Base-by-base conservation (phyloP, 805 yeast species). In the Scheffersomyces ergatensis region DNA sequence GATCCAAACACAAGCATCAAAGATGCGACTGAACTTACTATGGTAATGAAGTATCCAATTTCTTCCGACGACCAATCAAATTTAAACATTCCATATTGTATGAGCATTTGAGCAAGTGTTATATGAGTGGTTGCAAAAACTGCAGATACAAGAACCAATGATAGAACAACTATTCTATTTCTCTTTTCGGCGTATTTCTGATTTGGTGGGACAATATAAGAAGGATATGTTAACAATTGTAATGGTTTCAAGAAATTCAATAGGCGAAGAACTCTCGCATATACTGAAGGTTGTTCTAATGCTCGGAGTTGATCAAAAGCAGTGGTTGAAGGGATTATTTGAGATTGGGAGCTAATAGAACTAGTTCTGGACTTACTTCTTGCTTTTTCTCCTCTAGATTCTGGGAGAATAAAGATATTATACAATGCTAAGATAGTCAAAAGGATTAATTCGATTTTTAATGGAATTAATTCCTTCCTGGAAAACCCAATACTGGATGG, bases 311-410 rank as follows among this genome's bases (percentile, higher is more conserved):
- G 42, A 5, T 23, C n/a, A 6, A 34, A 21, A 17, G 39, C 37
- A 13, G 12, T 20, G 14, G 18, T n/a, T 4, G 39, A 36, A 4
- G 18, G 16, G 16, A 19, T 5, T 11, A 11, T 6, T 11, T 14
- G n/a, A 2, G 5, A 5, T 18, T 16, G 18, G 23, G 42, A 24
- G 36, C 27, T 11, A 36, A 33, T 30, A 2, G 51, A 44, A 29
- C 23, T 40, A 16, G 35, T 20, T 24, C 44, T 57, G 58, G 45
- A 43, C 52, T 71, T 72, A 29, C 54, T 50, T 47, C 77, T 65
- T 3, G 83, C 74, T 36, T 67, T 63, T 23, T 54, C 47, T 24
- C 82, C 75, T 45, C 89, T 68, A 4, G 88, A 78, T 53, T 84
- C 90, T 4, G 78, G 78, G 11, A 83, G 53, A 2, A 74, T 48